Base-by-base conservation (phyloP, 495 filamentous ascomycete genomes). In the Xylaria bambusicola region DNA sequence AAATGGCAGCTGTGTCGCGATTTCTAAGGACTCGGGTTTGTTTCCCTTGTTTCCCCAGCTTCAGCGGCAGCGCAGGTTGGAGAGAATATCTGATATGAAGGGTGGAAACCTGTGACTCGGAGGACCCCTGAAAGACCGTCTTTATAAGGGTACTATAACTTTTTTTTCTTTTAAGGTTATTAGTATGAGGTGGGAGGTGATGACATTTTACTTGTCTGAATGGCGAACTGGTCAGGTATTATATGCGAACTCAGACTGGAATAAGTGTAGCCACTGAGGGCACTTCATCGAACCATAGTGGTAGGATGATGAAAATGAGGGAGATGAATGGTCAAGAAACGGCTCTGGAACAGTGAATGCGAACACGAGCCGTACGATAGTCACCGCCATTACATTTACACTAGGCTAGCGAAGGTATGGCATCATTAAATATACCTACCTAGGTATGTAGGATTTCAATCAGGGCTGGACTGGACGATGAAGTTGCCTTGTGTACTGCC, bases 111-210 rank as follows among this genome's bases (percentile, higher is more conserved):
- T 38, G 31, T 3, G 36, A 33, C 1, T 23, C 26, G 24, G 17
- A n/a, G 12, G 57, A 60, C 57, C 57, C 57, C 57, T 60, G 57
- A 60, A 53, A 52, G 57, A 60, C 57, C 40, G 57, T 60, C 23
- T 18, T 48, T 60, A 15, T 60, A 60, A 58, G 56, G 17, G 8
- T 35, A 18, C 18, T 50, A 46, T 12, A 20, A 36, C n/a, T n/a
- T n/a, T n/a, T n/a, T n/a, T n/a, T n/a, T n/a, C n/a, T n/a, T n/a
- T 56, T 56, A 56, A 56, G 53, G 53, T 56, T 56, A 42, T n/a
- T n/a, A n/a, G n/a, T n/a, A n/a, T n/a, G n/a, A 38, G 36, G 36
- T 38, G 6, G 29, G 5, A 15, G 36, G 6, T 38, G 15, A 7
- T 38, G 6, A 13, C 29, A 33, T 33, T 33, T 5, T 5, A 33